Evolutionary conservation across 164 flowering plant genomes (phyloP).

Genomic region (Echeveria elegans): DNA sequence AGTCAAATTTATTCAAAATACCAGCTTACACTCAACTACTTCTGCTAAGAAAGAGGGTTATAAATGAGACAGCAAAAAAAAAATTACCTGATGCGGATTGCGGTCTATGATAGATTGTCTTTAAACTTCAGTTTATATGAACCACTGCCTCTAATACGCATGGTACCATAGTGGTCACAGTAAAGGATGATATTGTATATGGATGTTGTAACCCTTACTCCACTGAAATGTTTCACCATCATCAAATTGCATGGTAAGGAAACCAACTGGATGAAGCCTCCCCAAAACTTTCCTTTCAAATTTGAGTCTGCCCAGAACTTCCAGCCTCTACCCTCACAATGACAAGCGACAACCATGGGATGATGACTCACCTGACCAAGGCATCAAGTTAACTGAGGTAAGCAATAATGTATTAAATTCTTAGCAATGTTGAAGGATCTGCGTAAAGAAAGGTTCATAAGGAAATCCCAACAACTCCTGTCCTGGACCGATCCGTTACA

Average conservation of each 20-base stretch:
- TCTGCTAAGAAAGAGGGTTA: neutral
- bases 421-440: neutral
- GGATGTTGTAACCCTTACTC: constrained; percentile 99
- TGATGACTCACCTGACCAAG: constrained; percentile 90
- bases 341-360: constrained; percentile 96
- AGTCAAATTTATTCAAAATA: neutral
- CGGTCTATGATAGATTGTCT: constrained; percentile 98
- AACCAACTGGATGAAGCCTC: constrained; percentile 92
- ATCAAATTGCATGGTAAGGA: constrained; percentile 86
- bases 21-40: neutral
- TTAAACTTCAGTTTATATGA: constrained; percentile 99
- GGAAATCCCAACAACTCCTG: neutral
- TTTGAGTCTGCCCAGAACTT: constrained; percentile 98
- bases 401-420: neutral
- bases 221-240: constrained; percentile 95
- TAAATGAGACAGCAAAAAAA: no score
- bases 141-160: constrained; percentile 92
- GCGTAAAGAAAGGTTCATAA: no score
- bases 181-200: constrained; percentile 92
- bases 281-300: constrained; percentile 98
- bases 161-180: constrained; percentile 97
- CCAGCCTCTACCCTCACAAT: constrained; percentile 98
- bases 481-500: no score
- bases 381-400: constrained; percentile 9
- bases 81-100: constrained; percentile 87